These are phyloP conservation scores for Fusarium musae DNA, from an alignment of 2,329 filamentous ascomycete species.

Conservation along the genomic window DNA sequence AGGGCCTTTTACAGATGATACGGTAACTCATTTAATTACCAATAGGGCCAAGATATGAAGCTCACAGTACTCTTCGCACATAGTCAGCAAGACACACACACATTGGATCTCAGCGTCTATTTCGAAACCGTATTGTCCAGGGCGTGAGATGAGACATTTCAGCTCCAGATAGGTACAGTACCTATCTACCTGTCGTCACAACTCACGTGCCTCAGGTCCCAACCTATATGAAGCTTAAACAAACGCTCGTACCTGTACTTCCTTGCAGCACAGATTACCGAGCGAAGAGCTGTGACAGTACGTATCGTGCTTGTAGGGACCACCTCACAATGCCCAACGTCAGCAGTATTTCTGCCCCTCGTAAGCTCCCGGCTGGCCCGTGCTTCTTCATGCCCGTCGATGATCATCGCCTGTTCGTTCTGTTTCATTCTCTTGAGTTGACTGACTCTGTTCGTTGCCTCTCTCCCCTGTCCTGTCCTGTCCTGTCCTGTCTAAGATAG, in stretches of 20 bases:
- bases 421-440: constrained; percentile 10
- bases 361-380: constrained; percentile 39
- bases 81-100: constrained; percentile 3
- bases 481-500: neutral
- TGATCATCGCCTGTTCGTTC: constrained; percentile 27
- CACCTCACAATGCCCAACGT: constrained; percentile 28
- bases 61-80: neutral
- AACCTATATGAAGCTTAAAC: neutral
- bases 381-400: constrained; percentile 30
- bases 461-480: neutral
- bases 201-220: constrained; percentile 30
- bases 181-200: constrained; percentile 11
- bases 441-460: constrained; percentile 7
- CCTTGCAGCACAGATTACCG: constrained; percentile 9
- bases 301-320: constrained; percentile 4
- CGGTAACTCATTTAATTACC: neutral
- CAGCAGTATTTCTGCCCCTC: constrained; percentile 38
- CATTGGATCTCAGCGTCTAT: neutral
- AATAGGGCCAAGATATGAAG: neutral
- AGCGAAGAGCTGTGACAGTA: constrained; percentile 14
- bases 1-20: neutral
- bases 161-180: neutral
- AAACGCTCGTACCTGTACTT: constrained; percentile 27
- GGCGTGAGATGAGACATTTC: constrained; percentile 29
- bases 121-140: constrained; percentile 1